Base-by-base conservation (phyloP, 495 filamentous ascomycete species). In the Aspergillus bertholletiae region DNA sequence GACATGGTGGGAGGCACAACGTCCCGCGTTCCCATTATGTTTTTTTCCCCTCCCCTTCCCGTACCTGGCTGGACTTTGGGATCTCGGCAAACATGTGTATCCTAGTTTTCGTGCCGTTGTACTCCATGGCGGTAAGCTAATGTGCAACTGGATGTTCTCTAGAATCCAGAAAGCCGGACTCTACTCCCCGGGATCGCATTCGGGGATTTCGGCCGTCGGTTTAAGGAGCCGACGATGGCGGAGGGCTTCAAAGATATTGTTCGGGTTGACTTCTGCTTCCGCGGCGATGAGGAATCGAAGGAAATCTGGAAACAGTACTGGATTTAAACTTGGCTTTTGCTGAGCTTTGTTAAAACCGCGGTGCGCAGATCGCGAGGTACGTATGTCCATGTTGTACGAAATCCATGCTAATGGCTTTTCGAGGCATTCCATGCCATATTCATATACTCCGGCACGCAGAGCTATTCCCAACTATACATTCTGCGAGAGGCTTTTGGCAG, bases 181-280 rank as follows among this genome's bases (percentile, higher is more conserved):
- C 76, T 84, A 2, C 82, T 97, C 6, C 92, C 92, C 1, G 81
- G 80, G 20, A 76, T 94, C 40, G 93, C 94, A 0, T 97, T 96
- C 67, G 81, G 77, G 11, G 78, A 83, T 22, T 98, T 88, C 60
- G 72, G 70, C 13, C 78, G 84, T 9, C 75, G 88, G 46, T 92
- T 87, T 69, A 82, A 82, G 58, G 80, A 86, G 59, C 94, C 91
- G 7, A 76, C 75, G n/a, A 58, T 80, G 7, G 71, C 77, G 2
- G 94, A 98, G 63, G 94, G 94, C 0, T 97, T 96, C 66, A 77
- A 87, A 47, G 90, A 96, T 60, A 80, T 98, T 20, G 68, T 81
- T 5, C 79, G 79, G 20, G 74, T 88, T 7, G 80, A 87, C 15
- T 96, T 96, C 63, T 63, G 80, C 62, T 88, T 88, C 63, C 63